Base-by-base conservation (phyloP, 2,329 filamentous ascomycete genomes). In the Chrysoporthe austroafricana region DNA sequence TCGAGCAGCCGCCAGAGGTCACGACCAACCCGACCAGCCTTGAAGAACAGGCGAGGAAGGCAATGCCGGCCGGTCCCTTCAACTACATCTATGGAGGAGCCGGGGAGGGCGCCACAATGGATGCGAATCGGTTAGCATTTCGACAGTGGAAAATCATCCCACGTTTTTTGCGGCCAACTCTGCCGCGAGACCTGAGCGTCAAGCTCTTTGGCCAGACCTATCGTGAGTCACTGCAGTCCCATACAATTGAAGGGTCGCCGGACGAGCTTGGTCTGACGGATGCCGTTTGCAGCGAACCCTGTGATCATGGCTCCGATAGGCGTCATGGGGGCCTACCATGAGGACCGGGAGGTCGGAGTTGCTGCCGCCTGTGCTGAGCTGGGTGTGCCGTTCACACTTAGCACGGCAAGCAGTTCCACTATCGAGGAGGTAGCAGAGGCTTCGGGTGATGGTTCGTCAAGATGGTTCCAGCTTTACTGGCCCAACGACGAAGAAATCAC, bases 401-500 rank as follows among this genome's bases (percentile, higher is more conserved):
- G 85, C 69, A 92, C 90, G 1, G 90, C 90, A 1, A 84, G 87
- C 3, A 81, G 85, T 2, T 82, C 84, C 43, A 85, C 84, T 0
- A 90, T 93, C 67, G 90, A 92, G 74, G 86, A 92, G 62, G 85
- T 92, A 0, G 89, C 88, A 0, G 73, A 80, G 8, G 87, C 87
- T 0, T 87, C 84, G 62, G 85, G 84, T 0, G 36, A 63, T 36
- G 48, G 84, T 5, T 86, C 86, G 0, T 81, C 84, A 43, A 80
- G 89, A 13, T 94, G 90, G 89, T 94, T 85, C 75, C 91, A 94
- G 74, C 83, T 94, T 0, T 94, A 94, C 79, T 93, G 90, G 89
- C 90, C 91, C 0, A 78, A 83, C 26, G 85, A 87, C 65, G 84
- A 93, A 63, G 85, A 89, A 3, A 80, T 93, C 65, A 93, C 90